Base-by-base conservation (phyloP, 1,284 basidiomycete species). In the Trichosporon sp. region DNA sequence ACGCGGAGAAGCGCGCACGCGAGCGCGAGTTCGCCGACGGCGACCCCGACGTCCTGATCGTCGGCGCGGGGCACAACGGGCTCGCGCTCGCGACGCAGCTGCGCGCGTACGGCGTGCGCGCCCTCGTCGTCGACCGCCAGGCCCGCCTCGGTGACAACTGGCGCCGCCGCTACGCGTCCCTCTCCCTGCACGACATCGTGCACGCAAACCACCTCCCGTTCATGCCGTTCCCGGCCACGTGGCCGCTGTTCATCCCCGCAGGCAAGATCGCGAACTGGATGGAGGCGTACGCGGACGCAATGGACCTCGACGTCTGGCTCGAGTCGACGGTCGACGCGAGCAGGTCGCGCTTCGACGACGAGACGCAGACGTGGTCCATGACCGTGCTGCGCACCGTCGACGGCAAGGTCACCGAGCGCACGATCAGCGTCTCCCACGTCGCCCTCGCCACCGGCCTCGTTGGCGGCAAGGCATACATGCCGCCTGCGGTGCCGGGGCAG, bases 271-370 rank as follows among this genome's bases (percentile, higher is more conserved):
- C 87, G 0, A 87, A 89, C 74, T 91, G 89, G 87, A 84, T 91
- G 5, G 89, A 91, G 77, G 82, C 81, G 34, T 91, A 90, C 77
- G 89, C 88, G 2, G 85, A 88, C 60, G 78, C 86, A 1, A 83
- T 91, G 75, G 89, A 91, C 73, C 78, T 91, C 47, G 87, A 89
- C 77, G 84, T 89, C 25, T 91, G 90, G 89, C 87, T 87, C 1
- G 86, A 87, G 8, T 84, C 88, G 0, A 85, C 78, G 2, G 83
- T 89, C 7, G 83, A 78, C 56, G 75, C 75, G 1, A 35, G 77
- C 1, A 78, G 78, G 23, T 85, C 86, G 3, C 74, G 77, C 4
- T 87, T 86, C 73, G 85, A 88, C 73, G 77, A 81, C 15, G 75
- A 78, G 15, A 85, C 83, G 25, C 85, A 84, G 68, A 91, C 88